These are phyloP conservation scores for Globisporangium mamillatum DNA, from an alignment of 352 stramenopile species.

Conservation along the genomic window DNA sequence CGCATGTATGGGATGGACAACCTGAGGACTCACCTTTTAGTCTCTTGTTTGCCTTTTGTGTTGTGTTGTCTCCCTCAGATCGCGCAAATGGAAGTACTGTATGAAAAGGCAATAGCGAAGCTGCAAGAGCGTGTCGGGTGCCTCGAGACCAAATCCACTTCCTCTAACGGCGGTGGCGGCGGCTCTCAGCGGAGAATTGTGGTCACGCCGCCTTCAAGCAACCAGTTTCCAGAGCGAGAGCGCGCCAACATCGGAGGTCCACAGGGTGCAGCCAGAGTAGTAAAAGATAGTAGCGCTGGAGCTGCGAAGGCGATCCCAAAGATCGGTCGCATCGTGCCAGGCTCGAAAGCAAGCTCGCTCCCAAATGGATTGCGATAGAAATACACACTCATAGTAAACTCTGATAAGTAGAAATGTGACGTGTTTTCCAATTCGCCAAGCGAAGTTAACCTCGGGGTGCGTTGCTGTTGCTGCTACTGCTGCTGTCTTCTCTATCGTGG, in stretches of 20 bases:
- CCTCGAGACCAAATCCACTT: constrained; percentile 41
- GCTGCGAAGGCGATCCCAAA: constrained; percentile 38
- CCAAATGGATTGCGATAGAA: constrained; percentile 12
- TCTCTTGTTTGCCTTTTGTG: background rate
- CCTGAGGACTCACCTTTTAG: background rate
- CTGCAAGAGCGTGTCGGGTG: constrained; percentile 60
- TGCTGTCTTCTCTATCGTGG: constrained; percentile 19
- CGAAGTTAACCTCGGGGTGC: background rate
- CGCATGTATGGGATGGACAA: no score
- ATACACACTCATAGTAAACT: background rate
- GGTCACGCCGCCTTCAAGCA: constrained; percentile 10
- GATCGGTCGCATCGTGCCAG: constrained; percentile 57
- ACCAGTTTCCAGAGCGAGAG: constrained; percentile 20
- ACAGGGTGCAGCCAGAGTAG: background rate
- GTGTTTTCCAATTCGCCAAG: background rate
- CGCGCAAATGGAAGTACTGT: constrained; percentile 69
- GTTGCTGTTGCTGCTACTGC: background rate
- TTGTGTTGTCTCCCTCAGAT: constrained; percentile 28
- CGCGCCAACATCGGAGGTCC: constrained; percentile 15
- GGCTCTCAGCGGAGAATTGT: constrained; percentile 25
- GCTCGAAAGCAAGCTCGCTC: constrained; percentile 27
- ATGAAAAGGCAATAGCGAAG: constrained; percentile 70
- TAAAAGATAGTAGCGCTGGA: no score
- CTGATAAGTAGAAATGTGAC: background rate
- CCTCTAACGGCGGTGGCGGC: background rate